Percentiles rank a stretch among this genome's conserved stretches.
phyloP scores from a whole-genome alignment of 1,284 basidiomycete species.

The Leccinum fuscescens region DNA sequence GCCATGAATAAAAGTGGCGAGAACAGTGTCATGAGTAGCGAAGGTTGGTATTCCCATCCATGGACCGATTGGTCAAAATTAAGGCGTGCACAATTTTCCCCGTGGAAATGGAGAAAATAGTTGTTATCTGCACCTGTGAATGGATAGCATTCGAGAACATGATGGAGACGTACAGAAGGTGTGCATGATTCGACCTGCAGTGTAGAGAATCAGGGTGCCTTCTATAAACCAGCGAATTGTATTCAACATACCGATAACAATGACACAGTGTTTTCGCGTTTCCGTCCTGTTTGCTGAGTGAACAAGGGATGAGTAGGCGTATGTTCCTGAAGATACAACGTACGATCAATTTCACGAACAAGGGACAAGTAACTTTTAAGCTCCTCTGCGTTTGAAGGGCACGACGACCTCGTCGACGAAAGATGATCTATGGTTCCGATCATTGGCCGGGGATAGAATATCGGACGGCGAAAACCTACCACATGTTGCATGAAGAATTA shows the following conservation, averaged over 20 bases:
- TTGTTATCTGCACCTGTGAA: conserved; percentile 31
- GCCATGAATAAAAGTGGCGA: conserved; percentile 43
- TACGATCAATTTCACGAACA: conserved; percentile 25
- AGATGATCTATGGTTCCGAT: conserved; percentile 25
- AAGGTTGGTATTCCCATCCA: conserved; percentile 31
- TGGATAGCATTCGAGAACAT: background rate
- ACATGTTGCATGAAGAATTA: conserved; percentile 46
- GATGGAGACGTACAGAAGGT: conserved; percentile 38
- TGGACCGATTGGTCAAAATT: conserved; percentile 43
- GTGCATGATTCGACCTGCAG: conserved; percentile 45
- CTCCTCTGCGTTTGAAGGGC: conserved; percentile 18
- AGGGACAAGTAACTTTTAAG: conserved; percentile 22
- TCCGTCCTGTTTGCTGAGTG: conserved; percentile 11
- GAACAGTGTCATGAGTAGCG: conserved; percentile 33
- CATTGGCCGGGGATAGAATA: background rate
- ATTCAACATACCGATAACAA: conserved; percentile 38
- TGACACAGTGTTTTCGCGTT: conserved; percentile 22
- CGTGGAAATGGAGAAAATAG: conserved; percentile 51
- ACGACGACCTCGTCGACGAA: conserved; percentile 29
- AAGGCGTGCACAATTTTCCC: conserved; percentile 52
- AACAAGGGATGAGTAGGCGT: background rate
- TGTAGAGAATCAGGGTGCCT: background rate
- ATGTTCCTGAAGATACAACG: background rate
- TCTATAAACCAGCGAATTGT: background rate
- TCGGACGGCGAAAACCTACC: conserved; percentile 35